These are phyloP conservation scores for Asterophora lycoperdoides DNA, from an alignment of 768 basidiomycete species.

Conservation along the genomic window DNA sequence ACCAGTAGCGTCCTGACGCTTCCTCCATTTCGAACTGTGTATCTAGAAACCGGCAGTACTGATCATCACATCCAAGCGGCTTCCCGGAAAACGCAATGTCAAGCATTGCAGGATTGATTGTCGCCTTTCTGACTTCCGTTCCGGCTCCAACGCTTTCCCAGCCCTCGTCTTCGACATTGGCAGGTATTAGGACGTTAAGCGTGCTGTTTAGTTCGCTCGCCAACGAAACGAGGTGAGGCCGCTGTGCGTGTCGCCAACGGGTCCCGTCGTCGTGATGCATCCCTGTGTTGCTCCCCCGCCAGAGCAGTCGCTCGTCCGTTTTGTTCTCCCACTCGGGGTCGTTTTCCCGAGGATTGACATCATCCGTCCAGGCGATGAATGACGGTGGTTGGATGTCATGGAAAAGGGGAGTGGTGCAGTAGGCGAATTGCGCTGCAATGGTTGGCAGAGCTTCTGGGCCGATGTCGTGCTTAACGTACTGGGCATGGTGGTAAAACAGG, in stretches of 20 bases:
- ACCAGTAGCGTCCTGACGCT: slow-evolving; percentile 27
- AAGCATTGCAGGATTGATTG: slow-evolving; percentile 45
- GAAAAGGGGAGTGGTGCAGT: slow-evolving; percentile 28
- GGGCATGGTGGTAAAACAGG: slow-evolving; percentile 37
- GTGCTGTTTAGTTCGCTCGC: slow-evolving; percentile 32
- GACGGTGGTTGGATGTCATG: slow-evolving; percentile 42
- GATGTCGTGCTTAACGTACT: slow-evolving; percentile 36
- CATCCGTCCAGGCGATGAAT: slow-evolving; percentile 36
- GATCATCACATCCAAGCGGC: slow-evolving; percentile 36
- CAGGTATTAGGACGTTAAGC: slow-evolving; percentile 30
- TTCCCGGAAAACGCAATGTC: slow-evolving; percentile 51
- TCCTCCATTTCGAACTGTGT: slow-evolving; percentile 44
- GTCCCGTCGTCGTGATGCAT: slow-evolving; percentile 33
- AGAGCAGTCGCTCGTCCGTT: slow-evolving; percentile 50
- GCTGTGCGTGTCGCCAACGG: slow-evolving; percentile 44
- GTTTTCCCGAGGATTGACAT: slow-evolving; percentile 30
- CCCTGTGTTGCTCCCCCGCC: slow-evolving; percentile 73
- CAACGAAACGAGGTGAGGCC: slow-evolving; percentile 38
- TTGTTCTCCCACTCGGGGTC: slow-evolving; percentile 63
- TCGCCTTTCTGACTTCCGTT: slow-evolving; percentile 24
- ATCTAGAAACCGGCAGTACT: slow-evolving; percentile 40
- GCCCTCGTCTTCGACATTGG: slow-evolving; percentile 10
- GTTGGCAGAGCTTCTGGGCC: slow-evolving; percentile 31
- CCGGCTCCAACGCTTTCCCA: slow-evolving; percentile 31
- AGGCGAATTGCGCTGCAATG: slow-evolving; percentile 41